Conservation (phyloP, 306 rosid genomes). For the Phaseolus lunatus region DNA sequence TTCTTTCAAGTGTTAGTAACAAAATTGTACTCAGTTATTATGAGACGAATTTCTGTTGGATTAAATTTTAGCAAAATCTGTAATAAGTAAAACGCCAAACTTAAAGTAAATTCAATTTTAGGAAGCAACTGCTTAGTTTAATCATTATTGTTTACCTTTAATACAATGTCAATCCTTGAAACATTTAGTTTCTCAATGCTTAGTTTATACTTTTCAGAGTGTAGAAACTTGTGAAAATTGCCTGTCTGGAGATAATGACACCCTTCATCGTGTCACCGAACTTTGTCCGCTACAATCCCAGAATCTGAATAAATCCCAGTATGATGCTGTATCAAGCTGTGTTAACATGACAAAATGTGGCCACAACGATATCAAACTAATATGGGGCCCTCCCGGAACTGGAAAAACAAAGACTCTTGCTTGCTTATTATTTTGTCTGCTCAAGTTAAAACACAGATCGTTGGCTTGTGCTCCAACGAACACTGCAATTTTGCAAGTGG, state of each 20-base stretch:
- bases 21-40: too few species aligned
- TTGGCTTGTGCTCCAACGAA: slow-evolving; percentile 5
- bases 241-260: neutral
- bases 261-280: neutral
- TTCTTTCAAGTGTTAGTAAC: too few species aligned
- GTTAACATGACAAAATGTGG: slow-evolving; percentile 39
- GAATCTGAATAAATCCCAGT: slow-evolving; percentile 56
- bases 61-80: too few species aligned
- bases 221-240: neutral
- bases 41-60: too few species aligned
- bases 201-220: neutral
- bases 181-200: neutral
- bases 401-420: slow-evolving; percentile 67
- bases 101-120: too few species aligned
- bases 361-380: slow-evolving; percentile 46
- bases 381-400: slow-evolving; percentile 76
- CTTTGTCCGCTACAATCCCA: neutral
- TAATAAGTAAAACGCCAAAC: too few species aligned
- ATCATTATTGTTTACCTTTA: too few species aligned
- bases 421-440: neutral
- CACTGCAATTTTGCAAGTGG: slow-evolving; percentile 1
- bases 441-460: neutral
- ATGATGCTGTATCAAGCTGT: slow-evolving; percentile 53
- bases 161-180: too few species aligned
- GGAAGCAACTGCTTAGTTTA: too few species aligned